phyloP scores from a whole-genome alignment of 2,329 filamentous ascomycete species.

The Pyricularia grisea region DNA sequence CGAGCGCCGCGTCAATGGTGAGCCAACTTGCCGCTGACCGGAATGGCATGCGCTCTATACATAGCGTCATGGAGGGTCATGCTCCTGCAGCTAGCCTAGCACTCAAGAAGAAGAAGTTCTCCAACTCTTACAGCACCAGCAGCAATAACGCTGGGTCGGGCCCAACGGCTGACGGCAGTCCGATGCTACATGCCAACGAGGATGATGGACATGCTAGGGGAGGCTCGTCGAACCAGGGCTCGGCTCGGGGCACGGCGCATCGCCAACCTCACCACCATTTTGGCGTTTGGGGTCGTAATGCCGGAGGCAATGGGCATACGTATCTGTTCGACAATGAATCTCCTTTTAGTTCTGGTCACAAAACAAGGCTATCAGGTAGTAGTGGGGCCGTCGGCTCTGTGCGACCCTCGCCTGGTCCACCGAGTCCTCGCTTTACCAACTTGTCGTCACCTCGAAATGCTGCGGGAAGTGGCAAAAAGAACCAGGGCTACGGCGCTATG shows the following conservation, averaged over 20 bases:
- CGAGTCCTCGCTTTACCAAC: constrained; percentile 51
- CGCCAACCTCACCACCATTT: constrained; percentile 69
- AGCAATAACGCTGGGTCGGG: constrained; percentile 19
- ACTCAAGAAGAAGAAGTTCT: constrained; percentile 88
- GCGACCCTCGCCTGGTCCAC: constrained; percentile 57
- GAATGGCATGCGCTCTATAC: constrained; percentile 52
- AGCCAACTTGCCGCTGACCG: constrained; percentile 54
- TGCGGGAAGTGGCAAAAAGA: constrained; percentile 9
- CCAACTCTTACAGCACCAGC: constrained; percentile 69
- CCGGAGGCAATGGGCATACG: constrained; percentile 51
- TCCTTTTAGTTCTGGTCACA: constrained; percentile 41
- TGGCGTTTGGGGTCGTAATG: constrained; percentile 65
- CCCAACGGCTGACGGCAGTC: constrained; percentile 36
- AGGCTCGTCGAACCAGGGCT: constrained; percentile 41
- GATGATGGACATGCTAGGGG: constrained; percentile 55
- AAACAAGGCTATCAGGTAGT: constrained; percentile 35
- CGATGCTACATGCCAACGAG: constrained; percentile 42
- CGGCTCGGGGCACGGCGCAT: constrained; percentile 49
- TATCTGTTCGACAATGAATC: constrained; percentile 71
- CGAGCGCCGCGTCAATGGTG: constrained; percentile 78
- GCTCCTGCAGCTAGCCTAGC: constrained; percentile 27
- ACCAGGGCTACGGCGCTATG: background rate
- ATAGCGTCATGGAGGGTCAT: constrained; percentile 48
- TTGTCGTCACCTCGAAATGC: constrained; percentile 12
- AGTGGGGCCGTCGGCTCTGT: constrained; percentile 24